Percentiles rank a stretch among this genome's conserved stretches.
These are phyloP conservation scores for Boletus vermiculosoides DNA, from an alignment of 768 basidiomycete genomes.

Conservation along the genomic window DNA sequence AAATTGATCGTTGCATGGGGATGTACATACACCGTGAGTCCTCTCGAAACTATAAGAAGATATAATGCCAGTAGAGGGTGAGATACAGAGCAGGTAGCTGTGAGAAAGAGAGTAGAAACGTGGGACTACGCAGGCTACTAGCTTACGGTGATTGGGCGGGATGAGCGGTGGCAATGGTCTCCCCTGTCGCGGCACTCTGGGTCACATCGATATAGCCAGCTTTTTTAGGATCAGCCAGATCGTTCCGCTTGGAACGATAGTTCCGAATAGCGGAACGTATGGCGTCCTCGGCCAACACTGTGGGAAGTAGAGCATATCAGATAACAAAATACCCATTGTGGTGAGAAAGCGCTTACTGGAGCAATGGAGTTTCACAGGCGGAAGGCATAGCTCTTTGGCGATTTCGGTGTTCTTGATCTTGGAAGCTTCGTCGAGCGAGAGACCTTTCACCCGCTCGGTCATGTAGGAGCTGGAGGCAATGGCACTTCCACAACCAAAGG, in stretches of 20 bases:
- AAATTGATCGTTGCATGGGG: slow-evolving; percentile 6
- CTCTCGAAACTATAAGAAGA: slow-evolving; percentile 15
- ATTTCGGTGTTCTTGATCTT: slow-evolving; percentile 99
- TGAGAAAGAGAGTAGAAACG: not conserved
- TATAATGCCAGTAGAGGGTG: slow-evolving; percentile 17
- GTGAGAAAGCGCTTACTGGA: slow-evolving; percentile 62
- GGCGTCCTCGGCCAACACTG: slow-evolving; percentile 97
- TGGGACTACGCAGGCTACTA: not conserved
- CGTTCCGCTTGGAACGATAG: slow-evolving; percentile 81
- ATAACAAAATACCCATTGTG: slow-evolving; percentile 12
- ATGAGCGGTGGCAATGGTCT: slow-evolving; percentile 53
- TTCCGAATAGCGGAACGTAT: slow-evolving; percentile 98
- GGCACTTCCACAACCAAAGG: slow-evolving; percentile 97
- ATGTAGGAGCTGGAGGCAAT: slow-evolving; percentile 98
- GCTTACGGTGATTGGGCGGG: slow-evolving; percentile 36
- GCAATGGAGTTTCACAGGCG: slow-evolving; percentile 95
- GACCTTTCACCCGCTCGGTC: slow-evolving; percentile 97
- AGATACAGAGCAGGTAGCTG: not conserved
- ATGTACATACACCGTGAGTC: slow-evolving; percentile 13
- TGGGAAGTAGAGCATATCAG: slow-evolving; percentile 26
- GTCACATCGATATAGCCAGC: slow-evolving; percentile 70
- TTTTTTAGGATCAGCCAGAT: slow-evolving; percentile 48
- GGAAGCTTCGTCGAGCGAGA: slow-evolving; percentile 90
- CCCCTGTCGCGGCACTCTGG: slow-evolving; percentile 52
- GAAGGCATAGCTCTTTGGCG: slow-evolving; percentile 92